phyloP scores from a whole-genome alignment of 352 stramenopile species.

The Phytophthora colocasiae region DNA sequence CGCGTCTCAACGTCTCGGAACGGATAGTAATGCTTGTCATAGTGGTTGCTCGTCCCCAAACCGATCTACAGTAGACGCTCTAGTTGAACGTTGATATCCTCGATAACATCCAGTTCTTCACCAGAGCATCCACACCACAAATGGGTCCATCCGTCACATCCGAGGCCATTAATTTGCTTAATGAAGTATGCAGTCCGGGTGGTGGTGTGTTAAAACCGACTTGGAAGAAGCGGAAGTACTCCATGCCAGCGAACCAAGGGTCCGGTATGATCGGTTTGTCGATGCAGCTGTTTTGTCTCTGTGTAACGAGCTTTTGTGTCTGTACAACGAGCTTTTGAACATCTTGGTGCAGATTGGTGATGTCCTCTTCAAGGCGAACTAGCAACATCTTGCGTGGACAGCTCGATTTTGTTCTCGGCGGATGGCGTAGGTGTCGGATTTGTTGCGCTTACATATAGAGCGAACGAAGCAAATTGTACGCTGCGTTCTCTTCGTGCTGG shows the following conservation, averaged over 20 bases:
- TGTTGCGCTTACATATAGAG: too few species aligned
- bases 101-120: slow-evolving; percentile 13
- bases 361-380: too few species aligned
- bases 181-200: neutral
- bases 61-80: slow-evolving; percentile 2
- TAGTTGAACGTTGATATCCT: slow-evolving; percentile 10
- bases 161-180: neutral
- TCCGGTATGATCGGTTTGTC: neutral
- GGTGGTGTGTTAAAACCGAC: neutral
- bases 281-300: neutral
- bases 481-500: too few species aligned
- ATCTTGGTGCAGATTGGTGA: too few species aligned
- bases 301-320: too few species aligned
- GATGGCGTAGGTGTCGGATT: too few species aligned
- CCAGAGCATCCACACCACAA: slow-evolving; percentile 1
- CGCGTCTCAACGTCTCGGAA: neutral
- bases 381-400: too few species aligned
- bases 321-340: too few species aligned
- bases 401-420: too few species aligned
- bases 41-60: slow-evolving; percentile 1
- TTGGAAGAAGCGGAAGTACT: slow-evolving; percentile 12
- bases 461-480: too few species aligned
- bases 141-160: slow-evolving; percentile 3
- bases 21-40: slow-evolving; percentile 10
- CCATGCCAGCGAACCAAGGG: neutral